phyloP scores from a whole-genome alignment of 2,329 filamentous ascomycete species.

The Hypoxylon sp. region DNA sequence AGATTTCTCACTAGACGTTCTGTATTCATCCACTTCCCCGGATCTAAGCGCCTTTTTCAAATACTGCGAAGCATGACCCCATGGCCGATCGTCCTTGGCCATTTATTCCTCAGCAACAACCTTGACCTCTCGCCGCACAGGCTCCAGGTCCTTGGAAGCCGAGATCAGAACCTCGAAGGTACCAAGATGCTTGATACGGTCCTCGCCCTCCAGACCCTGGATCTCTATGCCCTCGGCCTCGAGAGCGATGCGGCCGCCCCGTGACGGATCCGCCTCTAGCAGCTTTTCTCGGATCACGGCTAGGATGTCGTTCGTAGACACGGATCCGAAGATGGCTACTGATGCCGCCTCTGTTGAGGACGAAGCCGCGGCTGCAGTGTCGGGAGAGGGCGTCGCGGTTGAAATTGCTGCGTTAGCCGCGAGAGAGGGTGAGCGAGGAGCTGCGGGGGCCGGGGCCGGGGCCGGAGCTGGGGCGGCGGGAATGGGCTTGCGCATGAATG shows the following conservation, averaged over 20 bases:
- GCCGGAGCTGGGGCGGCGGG: conserved; percentile 40
- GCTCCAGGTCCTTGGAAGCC: conserved; percentile 49
- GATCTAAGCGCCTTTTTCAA: not conserved
- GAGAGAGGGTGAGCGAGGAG: conserved; percentile 49
- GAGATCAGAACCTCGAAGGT: conserved; percentile 57
- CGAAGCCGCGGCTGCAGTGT: not conserved
- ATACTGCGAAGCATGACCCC: not conserved
- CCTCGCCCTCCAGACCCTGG: conserved; percentile 51
- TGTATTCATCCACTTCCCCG: not conserved
- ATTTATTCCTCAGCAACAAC: conserved; percentile 52
- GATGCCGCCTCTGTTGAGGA: conserved; percentile 29
- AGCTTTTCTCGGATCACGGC: conserved; percentile 54
- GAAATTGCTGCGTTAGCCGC: conserved; percentile 47
- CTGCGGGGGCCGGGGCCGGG: conserved; percentile 10
- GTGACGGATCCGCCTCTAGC: conserved; percentile 46
- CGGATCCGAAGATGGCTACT: conserved; percentile 59
- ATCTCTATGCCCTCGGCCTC: conserved; percentile 55
- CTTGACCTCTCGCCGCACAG: conserved; percentile 53
- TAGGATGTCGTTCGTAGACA: conserved; percentile 56
- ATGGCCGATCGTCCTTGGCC: not conserved
- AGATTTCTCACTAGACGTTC: not conserved
- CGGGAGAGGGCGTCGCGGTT: not conserved
- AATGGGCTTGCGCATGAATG: conserved; percentile 57
- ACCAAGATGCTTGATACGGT: conserved; percentile 59
- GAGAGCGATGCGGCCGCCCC: conserved; percentile 55